These are phyloP conservation scores for Kwoniella dendrophila DNA, from an alignment of 768 basidiomycete species.

Conservation along the genomic window DNA sequence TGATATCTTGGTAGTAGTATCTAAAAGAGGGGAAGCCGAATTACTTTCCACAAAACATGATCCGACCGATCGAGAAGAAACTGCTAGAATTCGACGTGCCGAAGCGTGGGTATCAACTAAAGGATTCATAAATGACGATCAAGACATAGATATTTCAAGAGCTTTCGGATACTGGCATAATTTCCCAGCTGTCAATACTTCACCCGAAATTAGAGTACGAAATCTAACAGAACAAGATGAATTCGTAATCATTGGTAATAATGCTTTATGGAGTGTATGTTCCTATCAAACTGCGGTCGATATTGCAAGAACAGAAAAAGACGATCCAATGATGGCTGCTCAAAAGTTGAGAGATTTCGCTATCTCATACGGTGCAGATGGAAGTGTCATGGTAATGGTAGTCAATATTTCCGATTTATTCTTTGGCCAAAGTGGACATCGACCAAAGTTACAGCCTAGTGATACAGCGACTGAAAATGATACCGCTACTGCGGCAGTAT, in stretches of 20 bases:
- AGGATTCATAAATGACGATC: conserved; percentile 87
- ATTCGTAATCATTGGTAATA: conserved; percentile 92
- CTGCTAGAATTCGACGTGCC: conserved; percentile 79
- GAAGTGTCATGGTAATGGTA: conserved; percentile 98
- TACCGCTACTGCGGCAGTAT: conserved; percentile 57
- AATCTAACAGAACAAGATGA: conserved; percentile 82
- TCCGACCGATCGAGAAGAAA: conserved; percentile 84
- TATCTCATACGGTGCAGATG: conserved; percentile 91
- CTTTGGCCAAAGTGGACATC: conserved; percentile 46
- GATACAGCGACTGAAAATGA: conserved; percentile 4
- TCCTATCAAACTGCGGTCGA: conserved; percentile 95
- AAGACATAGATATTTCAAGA: conserved; percentile 84
- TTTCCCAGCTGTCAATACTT: conserved; percentile 84
- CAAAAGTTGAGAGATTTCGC: conserved; percentile 96
- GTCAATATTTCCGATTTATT: conserved; percentile 80
- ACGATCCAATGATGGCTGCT: conserved; percentile 83
- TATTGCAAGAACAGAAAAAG: conserved; percentile 75
- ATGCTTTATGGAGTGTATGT: conserved; percentile 90
- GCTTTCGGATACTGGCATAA: conserved; percentile 91
- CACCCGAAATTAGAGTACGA: conserved; percentile 73
- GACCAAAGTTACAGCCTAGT: conserved; percentile 49
- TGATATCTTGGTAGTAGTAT: conserved; percentile 82
- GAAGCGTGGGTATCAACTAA: conserved; percentile 94
- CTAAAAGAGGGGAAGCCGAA: conserved; percentile 69
- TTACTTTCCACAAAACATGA: conserved; percentile 79